A percentile compares a stretch with the other conserved stretches of the same genome.
Evolutionary conservation across 73 alveolate species (phyloP).

Genomic region (Paraurostyla sp.): DNA sequence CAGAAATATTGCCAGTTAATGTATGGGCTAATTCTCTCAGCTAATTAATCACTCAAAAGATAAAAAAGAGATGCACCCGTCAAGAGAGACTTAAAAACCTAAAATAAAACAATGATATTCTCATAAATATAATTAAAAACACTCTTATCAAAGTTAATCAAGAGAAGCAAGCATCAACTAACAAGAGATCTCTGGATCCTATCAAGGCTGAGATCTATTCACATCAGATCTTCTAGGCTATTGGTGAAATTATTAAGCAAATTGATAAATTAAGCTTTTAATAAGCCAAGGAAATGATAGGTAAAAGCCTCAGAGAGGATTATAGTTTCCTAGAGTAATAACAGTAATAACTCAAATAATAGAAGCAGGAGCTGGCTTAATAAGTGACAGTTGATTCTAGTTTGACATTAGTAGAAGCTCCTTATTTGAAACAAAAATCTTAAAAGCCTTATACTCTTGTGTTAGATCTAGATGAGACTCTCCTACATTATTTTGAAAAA

Average conservation of each 20-base stretch:
- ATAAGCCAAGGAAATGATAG: constrained; percentile 38
- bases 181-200: too few species aligned
- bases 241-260: neutral
- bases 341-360: neutral
- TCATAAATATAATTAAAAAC: constrained; percentile 5
- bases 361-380: constrained; percentile 1
- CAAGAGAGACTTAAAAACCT: constrained; percentile 21
- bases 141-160: neutral
- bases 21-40: constrained; percentile 64
- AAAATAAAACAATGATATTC: constrained; percentile 22
- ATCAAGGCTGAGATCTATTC: neutral
- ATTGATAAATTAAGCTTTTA: constrained; percentile 26
- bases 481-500: constrained; percentile 58
- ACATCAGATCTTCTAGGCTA: constrained; percentile 32
- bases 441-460: constrained; percentile 60
- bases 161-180: neutral
- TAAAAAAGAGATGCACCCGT: neutral
- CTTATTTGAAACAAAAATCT: constrained; percentile 7
- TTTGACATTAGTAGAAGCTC: constrained; percentile 19
- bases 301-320: constrained; percentile 54
- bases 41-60: neutral
- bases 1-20: constrained; percentile 58
- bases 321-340: constrained; percentile 37
- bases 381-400: constrained; percentile 15
- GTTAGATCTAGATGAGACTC: constrained; percentile 73